phyloP scores from a whole-genome alignment of 1,139 yeast species.

The Suhomyces maxii region DNA sequence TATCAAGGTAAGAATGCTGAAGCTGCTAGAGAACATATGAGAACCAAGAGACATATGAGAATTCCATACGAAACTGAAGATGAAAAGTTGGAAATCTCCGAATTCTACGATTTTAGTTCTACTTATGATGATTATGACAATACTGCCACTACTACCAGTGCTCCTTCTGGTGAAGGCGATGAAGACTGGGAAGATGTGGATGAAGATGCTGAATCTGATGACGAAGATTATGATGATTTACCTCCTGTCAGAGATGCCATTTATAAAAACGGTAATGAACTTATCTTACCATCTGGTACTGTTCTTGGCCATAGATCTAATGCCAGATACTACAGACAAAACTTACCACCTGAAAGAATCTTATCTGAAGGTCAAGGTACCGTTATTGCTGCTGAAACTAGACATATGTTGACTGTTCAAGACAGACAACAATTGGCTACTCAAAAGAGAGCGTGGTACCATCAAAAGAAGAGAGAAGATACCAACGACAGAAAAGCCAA shows the following conservation, averaged over 20 bases:
- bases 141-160: slow-evolving; percentile 4
- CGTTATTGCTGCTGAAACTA: slow-evolving; percentile 86
- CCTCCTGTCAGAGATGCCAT: slow-evolving; percentile 27
- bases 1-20: slow-evolving; percentile 83
- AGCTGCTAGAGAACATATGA: slow-evolving; percentile 89
- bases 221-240: slow-evolving; percentile 36
- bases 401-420: slow-evolving; percentile 59
- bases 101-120: slow-evolving; percentile 82
- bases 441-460: slow-evolving; percentile 78
- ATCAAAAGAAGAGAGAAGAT: slow-evolving; percentile 66
- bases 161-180: slow-evolving; percentile 19
- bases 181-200: slow-evolving; percentile 50
- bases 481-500: slow-evolving; percentile 74
- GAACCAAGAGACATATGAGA: slow-evolving; percentile 79
- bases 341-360: slow-evolving; percentile 70
- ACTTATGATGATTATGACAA: slow-evolving; percentile 47
- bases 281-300: slow-evolving; percentile 82
- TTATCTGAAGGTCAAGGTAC: slow-evolving; percentile 92
- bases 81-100: slow-evolving; percentile 76
- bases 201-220: slow-evolving; percentile 18
- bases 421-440: slow-evolving; percentile 56
- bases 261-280: slow-evolving; percentile 66
- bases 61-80: slow-evolving; percentile 85
- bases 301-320: slow-evolving; percentile 89
- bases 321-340: slow-evolving; percentile 78